Base-by-base conservation (phyloP, 192 early-diverging fungal species). In the Allomyces macrogynus region DNA sequence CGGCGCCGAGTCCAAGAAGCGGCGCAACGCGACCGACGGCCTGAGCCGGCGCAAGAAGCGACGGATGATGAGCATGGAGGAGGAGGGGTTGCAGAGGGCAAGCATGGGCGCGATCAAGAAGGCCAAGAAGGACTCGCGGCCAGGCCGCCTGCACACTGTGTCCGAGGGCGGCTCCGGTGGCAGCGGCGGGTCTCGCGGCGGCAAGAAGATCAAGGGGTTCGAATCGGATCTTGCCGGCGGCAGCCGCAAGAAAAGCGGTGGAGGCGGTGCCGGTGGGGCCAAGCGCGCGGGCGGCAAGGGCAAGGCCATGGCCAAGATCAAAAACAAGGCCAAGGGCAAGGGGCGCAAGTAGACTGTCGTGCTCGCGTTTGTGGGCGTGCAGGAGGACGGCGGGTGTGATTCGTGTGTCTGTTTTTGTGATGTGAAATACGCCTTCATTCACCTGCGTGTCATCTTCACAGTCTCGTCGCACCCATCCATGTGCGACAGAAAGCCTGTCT, bases 1-100 rank as follows among this genome's bases (percentile, higher is more conserved):
- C 27, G 22, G 68, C 65, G 25, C 64, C 24, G 62, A 66, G 24
- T 73, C 73, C 23, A 76, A 78, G 61, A 57, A 40, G 32, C 32
- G 32, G 4, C 72, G 80, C 2, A 62, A 61, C 22, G 67, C 66
- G 32, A 65, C 75, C 40, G 71, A 69, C 60, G 80, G 80, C 25
- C 71, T 82, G 14, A 71, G 71, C 23, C 67, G 80, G 14, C 72
- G 75, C 63, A 67, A 80, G 65, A 78, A 77, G 66, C 72, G 80
- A 1, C 25, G 65, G 20, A 63, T 63, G 27, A 57, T 72, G 40
- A 72, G 75, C 14, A 62, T 67, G 10, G 74, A 79, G 64, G 76
- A 78, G 23, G 61, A 23, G 24, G 23, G 23, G 23, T 8, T 24
- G 24, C 61, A 24, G 61, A 61, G 24, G 24, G 23, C 23, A 24